phyloP scores from a whole-genome alignment of 2,329 filamentous ascomycete genomes.

The Microcyclosporella mali region DNA sequence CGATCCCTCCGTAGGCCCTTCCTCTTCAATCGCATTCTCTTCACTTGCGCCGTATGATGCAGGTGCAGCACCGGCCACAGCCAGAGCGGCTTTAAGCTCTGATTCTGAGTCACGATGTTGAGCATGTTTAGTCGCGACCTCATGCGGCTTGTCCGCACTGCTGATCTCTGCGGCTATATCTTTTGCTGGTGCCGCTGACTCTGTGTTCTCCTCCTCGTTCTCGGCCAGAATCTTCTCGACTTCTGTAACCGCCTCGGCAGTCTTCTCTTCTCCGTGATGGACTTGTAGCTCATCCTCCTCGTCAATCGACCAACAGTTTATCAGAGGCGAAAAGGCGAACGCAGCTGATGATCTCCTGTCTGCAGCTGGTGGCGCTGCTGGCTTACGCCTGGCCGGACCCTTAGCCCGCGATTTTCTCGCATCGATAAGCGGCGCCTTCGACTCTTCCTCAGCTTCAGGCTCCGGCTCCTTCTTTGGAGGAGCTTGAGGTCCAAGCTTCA shows the following conservation, averaged over 20 bases:
- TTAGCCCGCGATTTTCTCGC: conserved; percentile 85
- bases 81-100: conserved; percentile 20
- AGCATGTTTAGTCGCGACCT: conserved; percentile 12
- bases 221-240: conserved; percentile 22
- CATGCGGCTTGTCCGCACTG: conserved; percentile 15
- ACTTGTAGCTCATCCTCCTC: conserved; percentile 36
- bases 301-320: conserved; percentile 40
- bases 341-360: conserved; percentile 41
- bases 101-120: conserved; percentile 11
- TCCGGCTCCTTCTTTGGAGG: conserved; percentile 61
- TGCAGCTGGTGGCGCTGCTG: conserved; percentile 53
- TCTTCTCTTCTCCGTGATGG: conserved; percentile 13
- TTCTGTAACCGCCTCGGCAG: conserved; percentile 9
- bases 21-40: conserved; percentile 17
- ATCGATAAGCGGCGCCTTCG: conserved; percentile 74
- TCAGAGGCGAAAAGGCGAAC: conserved; percentile 36
- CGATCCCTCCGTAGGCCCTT: conserved; percentile 25
- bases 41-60: conserved; percentile 9
- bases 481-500: conserved; percentile 77
- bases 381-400: conserved; percentile 73
- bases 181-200: conserved; percentile 18
- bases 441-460: conserved; percentile 52
- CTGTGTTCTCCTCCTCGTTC: conserved; percentile 23
- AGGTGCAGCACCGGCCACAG: conserved; percentile 18
- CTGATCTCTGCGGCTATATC: conserved; percentile 11